Conservation (phyloP, 2,329 filamentous ascomycete genomes). For the Periconia digitata region DNA sequence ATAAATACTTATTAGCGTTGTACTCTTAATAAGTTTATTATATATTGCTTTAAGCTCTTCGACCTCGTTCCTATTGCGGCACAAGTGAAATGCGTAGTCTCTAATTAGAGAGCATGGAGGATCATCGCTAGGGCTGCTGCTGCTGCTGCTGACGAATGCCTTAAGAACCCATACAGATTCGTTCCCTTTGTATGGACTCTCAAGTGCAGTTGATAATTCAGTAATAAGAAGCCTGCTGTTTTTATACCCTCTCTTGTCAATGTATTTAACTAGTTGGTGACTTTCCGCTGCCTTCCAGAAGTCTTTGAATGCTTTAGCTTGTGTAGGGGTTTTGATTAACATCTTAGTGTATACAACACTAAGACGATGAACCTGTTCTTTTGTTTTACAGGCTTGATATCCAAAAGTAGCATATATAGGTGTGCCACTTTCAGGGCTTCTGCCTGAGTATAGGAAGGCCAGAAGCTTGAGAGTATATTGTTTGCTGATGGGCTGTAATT, state of each 20-base stretch:
- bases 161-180: slow-evolving; percentile 16
- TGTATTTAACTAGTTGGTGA: slow-evolving; percentile 2
- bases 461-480: slow-evolving; percentile 4
- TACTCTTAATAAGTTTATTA: neutral
- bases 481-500: slow-evolving; percentile 8
- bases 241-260: slow-evolving; percentile 8
- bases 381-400: slow-evolving; percentile 8
- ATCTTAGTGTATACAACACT: slow-evolving; percentile 12
- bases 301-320: slow-evolving; percentile 5
- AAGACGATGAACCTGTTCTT: slow-evolving; percentile 9
- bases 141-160: slow-evolving; percentile 18
- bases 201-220: slow-evolving; percentile 14
- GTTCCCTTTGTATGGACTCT: neutral
- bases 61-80: slow-evolving; percentile 18
- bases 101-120: neutral
- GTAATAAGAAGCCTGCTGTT: slow-evolving; percentile 8
- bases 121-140: neutral
- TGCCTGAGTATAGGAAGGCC: neutral
- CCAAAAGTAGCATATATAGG: slow-evolving; percentile 20
- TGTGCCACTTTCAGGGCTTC: neutral
- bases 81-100: slow-evolving; percentile 9
- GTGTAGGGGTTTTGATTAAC: neutral
- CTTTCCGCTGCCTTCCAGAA: slow-evolving; percentile 11
- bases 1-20: neutral
- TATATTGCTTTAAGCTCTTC: slow-evolving; percentile 18